These are phyloP conservation scores for Alternaria novae-zelandiae DNA, from an alignment of 2,329 filamentous ascomycete species.

Conservation along the genomic window DNA sequence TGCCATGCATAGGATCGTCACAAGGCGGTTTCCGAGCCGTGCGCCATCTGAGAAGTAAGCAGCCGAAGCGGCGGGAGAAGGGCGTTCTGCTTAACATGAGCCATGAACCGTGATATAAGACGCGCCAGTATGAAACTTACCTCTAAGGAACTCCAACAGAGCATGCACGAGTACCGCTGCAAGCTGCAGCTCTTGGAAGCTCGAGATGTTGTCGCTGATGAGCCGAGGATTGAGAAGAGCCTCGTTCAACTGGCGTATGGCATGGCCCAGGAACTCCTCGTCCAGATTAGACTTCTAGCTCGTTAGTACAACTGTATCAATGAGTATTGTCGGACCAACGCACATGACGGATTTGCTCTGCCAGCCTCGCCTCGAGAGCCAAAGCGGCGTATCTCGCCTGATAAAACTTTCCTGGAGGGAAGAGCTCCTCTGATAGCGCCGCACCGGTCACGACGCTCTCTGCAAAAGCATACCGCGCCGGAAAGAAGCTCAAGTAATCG, in stretches of 20 bases:
- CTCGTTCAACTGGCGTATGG: slow-evolving; percentile 37
- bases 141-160: slow-evolving; percentile 45
- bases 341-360: slow-evolving; percentile 42
- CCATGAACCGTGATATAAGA: slow-evolving; percentile 8
- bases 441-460: slow-evolving; percentile 34
- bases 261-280: slow-evolving; percentile 39
- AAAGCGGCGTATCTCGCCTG: slow-evolving; percentile 44
- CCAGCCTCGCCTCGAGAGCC: slow-evolving; percentile 38
- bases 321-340: slow-evolving; percentile 1
- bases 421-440: slow-evolving; percentile 31
- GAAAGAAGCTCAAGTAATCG: slow-evolving; percentile 44
- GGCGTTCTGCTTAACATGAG: slow-evolving; percentile 44
- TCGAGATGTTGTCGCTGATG: slow-evolving; percentile 26
- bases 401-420: slow-evolving; percentile 44
- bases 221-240: slow-evolving; percentile 38
- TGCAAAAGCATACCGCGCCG: slow-evolving; percentile 36
- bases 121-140: slow-evolving; percentile 20
- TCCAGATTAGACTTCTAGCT: slow-evolving; percentile 35
- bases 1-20: slow-evolving; percentile 31
- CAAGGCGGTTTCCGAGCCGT: slow-evolving; percentile 39
- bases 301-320: slow-evolving; percentile 14
- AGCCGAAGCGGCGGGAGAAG: slow-evolving; percentile 36
- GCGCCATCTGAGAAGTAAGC: slow-evolving; percentile 42
- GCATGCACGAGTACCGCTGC: slow-evolving; percentile 36
- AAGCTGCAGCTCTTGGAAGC: slow-evolving; percentile 32